Conservation (phyloP, 768 basidiomycete genomes). For the Mrakia blollopis region DNA sequence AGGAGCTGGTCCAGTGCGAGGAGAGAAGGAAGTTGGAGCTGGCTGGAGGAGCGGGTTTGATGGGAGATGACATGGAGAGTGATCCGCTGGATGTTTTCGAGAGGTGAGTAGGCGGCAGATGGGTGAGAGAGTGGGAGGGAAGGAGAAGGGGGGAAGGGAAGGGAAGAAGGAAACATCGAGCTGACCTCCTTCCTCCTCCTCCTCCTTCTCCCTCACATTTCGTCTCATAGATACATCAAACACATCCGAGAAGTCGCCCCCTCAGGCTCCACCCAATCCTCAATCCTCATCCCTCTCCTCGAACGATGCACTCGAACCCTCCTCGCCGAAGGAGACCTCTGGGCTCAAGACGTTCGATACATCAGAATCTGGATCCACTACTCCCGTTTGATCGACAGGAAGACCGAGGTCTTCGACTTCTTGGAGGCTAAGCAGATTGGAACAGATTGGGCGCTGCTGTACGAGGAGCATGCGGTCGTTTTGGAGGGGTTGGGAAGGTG, state of each 20-base stretch:
- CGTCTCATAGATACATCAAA: slow-evolving; percentile 54
- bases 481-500: slow-evolving; percentile 75
- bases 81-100: slow-evolving; percentile 83
- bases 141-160: neutral
- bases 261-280: slow-evolving; percentile 59
- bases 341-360: slow-evolving; percentile 77
- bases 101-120: slow-evolving; percentile 48
- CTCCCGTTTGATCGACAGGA: slow-evolving; percentile 69
- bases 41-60: slow-evolving; percentile 36
- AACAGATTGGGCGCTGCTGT: slow-evolving; percentile 67
- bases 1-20: slow-evolving; percentile 45
- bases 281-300: slow-evolving; percentile 72
- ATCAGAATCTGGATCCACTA: slow-evolving; percentile 87
- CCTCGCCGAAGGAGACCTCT: slow-evolving; percentile 65
- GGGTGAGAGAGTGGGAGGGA: neutral
- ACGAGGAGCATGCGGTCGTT: slow-evolving; percentile 81
- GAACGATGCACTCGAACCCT: slow-evolving; percentile 79
- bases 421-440: slow-evolving; percentile 88
- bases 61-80: slow-evolving; percentile 56
- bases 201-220: neutral
- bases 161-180: neutral
- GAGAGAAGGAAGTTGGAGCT: slow-evolving; percentile 39
- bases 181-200: neutral
- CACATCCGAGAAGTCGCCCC: slow-evolving; percentile 88
- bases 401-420: slow-evolving; percentile 75